phyloP scores from a whole-genome alignment of 176 grass and related monocot genomes.

The Carex myosuroides region DNA sequence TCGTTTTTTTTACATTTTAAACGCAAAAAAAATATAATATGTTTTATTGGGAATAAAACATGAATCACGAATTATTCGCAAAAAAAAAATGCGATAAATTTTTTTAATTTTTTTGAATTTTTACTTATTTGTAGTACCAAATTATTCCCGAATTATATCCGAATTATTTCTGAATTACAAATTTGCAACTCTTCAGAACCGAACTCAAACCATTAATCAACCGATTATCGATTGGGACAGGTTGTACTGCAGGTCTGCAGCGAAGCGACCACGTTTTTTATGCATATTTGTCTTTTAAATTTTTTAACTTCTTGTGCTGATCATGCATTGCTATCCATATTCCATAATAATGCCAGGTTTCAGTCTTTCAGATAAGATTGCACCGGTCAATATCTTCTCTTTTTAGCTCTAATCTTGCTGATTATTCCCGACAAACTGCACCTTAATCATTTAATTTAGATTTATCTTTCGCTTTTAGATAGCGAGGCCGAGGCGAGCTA shows the following conservation, averaged over 20 bases:
- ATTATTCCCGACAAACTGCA: conserved; percentile 2
- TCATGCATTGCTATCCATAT: neutral
- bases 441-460: neutral
- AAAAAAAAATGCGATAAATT: no score
- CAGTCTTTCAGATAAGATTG: neutral
- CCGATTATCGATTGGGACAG: neutral
- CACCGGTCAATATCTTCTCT: neutral
- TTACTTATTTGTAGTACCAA: no score
- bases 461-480: neutral
- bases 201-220: neutral
- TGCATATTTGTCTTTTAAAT: neutral
- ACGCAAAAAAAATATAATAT: no score
- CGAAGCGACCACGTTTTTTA: neutral
- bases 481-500: no score
- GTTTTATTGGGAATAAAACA: no score
- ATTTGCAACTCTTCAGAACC: no score
- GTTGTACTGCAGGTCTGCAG: neutral
- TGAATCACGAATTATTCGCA: no score
- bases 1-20: no score
- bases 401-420: neutral
- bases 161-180: no score
- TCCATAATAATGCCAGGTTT: neutral
- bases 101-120: no score
- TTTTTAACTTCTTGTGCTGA: neutral
- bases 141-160: no score